Base-by-base conservation (phyloP, 192 early-diverging fungal genomes). In the Mortierella hygrophila region DNA sequence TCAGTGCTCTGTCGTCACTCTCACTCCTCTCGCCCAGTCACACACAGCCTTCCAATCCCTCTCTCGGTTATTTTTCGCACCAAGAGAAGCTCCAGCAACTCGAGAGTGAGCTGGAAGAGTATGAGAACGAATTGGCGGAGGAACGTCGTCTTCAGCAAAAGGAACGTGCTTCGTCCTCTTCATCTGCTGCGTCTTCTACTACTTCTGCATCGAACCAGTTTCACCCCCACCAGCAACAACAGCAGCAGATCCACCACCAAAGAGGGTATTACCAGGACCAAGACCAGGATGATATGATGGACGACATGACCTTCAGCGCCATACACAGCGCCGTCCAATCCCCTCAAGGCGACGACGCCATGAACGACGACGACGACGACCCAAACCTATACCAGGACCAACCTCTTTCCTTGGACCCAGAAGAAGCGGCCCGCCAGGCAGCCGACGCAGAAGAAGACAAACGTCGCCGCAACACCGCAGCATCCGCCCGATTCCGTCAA, bases 401-500 rank as follows among this genome's bases (percentile, higher is more conserved):
- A 52, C 49, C 60, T 6, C 60, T 69, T 6, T 57, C 73, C 10
- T 77, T 76, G 6, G 88, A 89, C 40, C 70, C 81, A 9, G 88
- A 89, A 18, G 76, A 80, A 57, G 78, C 78, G 15, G 29, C 47
- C 21, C 74, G 63, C 26, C 60, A 65, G 32, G 65, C 81, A 42
- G 47, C 71, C 6, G 83, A 89, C 9, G 92, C 91, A 16, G 93
- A 94, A 57, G 95, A 94, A 55, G 97, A 99, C 86, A 98, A 98
- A 89, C 92, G 98, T 54, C 90, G 94, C n/a, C 92, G 98, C 47
- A 99, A 99, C 91, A 99, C 97, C 1, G 97, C 94, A 5, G 98
- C 98, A 0, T 97, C 96, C 3, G 98, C 97, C 23, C 91, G 98
- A 38, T 99, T 99, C 91, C 94, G 98, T 20, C 91, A 95, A 41